Conservation (phyloP, 2,329 filamentous ascomycete genomes). For the Arthrobotrys sphaeroides region DNA sequence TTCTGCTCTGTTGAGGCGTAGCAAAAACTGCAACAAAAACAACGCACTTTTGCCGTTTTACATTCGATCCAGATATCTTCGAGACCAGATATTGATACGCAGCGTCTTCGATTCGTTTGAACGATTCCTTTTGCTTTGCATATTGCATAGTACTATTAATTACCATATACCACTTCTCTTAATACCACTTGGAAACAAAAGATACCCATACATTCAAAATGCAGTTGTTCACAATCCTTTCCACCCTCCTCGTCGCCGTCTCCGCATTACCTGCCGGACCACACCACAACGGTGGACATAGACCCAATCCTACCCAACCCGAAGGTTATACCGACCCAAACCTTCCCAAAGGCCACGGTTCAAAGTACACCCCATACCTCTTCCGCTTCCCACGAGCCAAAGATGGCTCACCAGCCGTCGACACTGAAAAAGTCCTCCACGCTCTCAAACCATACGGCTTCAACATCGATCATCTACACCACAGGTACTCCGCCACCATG, state of each 20-base stretch:
- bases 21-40: conserved; percentile 46
- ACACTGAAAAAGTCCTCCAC: conserved; percentile 33
- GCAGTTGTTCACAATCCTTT: neutral
- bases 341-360: conserved; percentile 13
- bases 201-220: conserved; percentile 9
- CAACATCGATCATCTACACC: conserved; percentile 35
- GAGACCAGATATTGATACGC: conserved; percentile 1
- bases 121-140: neutral
- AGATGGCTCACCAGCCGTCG: conserved; percentile 9
- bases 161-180: neutral
- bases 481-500: conserved; percentile 40
- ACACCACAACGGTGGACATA: conserved; percentile 15
- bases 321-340: neutral
- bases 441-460: conserved; percentile 44
- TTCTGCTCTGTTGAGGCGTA: neutral
- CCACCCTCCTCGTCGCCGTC: conserved; percentile 26
- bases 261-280: conserved; percentile 15
- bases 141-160: neutral
- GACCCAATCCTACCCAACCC: neutral
- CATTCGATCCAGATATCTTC: conserved; percentile 1
- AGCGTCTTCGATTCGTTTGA: neutral
- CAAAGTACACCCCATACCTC: conserved; percentile 35
- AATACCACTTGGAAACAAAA: neutral
- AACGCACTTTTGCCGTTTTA: conserved; percentile 29
- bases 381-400: conserved; percentile 38